Base-by-base conservation (phyloP, 495 filamentous ascomycete genomes). In the Penicillium simplicissimum region DNA sequence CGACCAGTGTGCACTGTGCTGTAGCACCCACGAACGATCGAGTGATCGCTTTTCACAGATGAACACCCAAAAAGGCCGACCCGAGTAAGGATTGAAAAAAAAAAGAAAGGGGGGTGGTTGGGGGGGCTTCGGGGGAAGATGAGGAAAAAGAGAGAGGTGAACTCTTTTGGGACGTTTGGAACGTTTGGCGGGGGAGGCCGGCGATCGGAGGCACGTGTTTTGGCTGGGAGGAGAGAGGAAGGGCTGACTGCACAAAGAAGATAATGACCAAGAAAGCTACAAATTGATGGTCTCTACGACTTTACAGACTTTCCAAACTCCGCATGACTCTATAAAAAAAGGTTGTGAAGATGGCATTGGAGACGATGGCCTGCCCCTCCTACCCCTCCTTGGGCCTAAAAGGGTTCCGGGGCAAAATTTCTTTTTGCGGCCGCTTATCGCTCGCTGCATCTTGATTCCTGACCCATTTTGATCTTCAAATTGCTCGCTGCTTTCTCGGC, bases 191-290 rank as follows among this genome's bases (percentile, higher is more conserved):
- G 64, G 67, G 67, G 63, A 68, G 63, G 56, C 69, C 69, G 67
- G 55, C 52, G 59, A 64, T 71, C 69, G 69, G 69, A 71, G 68
- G 66, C 69, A 71, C 69, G 69, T 71, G 69, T 59, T 69, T 59
- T 58, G 57, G 15, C 48, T 35, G 37, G 15, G 15, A 4, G 45
- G 42, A 11, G n/a, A 19, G 37, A 15, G n/a, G 1, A 13, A 52
- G 21, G 48, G 11, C 35, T 19, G 9, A 28, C 31, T n/a, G 15
- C 43, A 58, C 33, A 36, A 35, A 43, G 10, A 11, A 11, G 23
- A 53, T 36, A 45, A 36, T 10, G 14, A 14, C 15, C 51, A 31
- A 53, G 21, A 36, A n/a, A 34, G 17, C 33, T 23, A 53, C 17
- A 21, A 36, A 17, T 53, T 21, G 51, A 53, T 13, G 3, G 21